Base-by-base conservation (phyloP, 148 eudicot species). In the Spergularia bocconei region DNA sequence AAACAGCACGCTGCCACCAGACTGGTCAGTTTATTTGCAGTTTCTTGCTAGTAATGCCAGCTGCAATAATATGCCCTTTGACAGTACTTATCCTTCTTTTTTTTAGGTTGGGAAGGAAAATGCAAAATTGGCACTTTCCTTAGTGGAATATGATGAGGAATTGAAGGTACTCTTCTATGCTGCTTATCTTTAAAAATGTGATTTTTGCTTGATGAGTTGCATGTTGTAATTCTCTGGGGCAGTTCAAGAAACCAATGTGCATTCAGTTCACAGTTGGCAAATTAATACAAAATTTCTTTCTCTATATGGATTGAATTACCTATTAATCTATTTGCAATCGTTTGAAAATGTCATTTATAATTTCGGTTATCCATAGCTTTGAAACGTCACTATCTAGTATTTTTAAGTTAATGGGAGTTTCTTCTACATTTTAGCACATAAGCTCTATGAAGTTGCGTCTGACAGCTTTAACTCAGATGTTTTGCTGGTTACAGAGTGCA, bases 81-180 rank as follows among this genome's bases (percentile, higher is more conserved):
- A 15, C 67, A 19, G 47, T 66, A 16, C 36, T 16, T 54, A 56
- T 56, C 48, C 47, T 74, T 23, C 75, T 67, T 21, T 10, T 53
- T 75, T 63, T 71, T 83, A 95, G 99, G 97, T 95, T 72, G 99
- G 99, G 47, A 84, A 88, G 52, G 97, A 87, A 72, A 96, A 96
- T 84, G 99, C 99, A 63, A 89, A 88, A 72, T 83, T 96, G 61
- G 99, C 99, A 73, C 93, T 96, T 75, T 88, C 92, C 67, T 77
- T 96, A 78, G 91, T 96, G 69, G 99, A 89, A 80, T 91, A 96
- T 82, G 97, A 89, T 50, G 74, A 88, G 58, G 99, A 96, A 56
- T 77, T 96, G 78, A 88, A 90, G 91, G 99, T 92, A 81, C 50
- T 33, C 44, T 63, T 79, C 65, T 55, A 8, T 54, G 48, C 5